phyloP scores from a whole-genome alignment of 2,329 filamentous ascomycete species.

The Phialophora chinensis region DNA sequence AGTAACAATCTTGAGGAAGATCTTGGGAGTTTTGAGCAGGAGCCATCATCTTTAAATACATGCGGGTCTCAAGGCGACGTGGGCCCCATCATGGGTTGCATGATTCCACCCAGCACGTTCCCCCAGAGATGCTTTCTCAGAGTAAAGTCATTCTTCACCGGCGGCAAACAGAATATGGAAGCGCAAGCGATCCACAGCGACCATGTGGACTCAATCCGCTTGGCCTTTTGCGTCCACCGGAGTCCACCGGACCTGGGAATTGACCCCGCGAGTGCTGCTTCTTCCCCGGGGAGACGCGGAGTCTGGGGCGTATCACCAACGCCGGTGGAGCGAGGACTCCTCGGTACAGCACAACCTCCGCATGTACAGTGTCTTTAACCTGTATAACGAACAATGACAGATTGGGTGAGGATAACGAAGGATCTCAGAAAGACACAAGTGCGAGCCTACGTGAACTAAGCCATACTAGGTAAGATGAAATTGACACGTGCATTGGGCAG shows the following conservation, averaged over 20 bases:
- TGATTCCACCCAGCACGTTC: not conserved
- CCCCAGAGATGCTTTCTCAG: not conserved
- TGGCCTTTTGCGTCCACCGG: not conserved
- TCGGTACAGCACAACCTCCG: not conserved
- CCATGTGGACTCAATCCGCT: not conserved
- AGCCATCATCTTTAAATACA: not conserved
- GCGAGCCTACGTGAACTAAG: not conserved
- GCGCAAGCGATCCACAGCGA: not conserved
- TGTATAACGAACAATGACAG: not conserved
- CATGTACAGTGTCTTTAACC: not conserved
- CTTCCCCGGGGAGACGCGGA: not conserved
- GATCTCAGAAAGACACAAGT: not conserved
- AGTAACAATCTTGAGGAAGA: not conserved
- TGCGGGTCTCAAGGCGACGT: not conserved
- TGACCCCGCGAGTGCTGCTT: not conserved
- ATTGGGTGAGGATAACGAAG: not conserved
- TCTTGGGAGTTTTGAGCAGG: not conserved
- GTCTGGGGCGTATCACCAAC: not conserved
- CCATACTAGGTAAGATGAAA: not conserved
- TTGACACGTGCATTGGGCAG: not conserved
- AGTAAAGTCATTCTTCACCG: not conserved
- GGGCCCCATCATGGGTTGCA: not conserved
- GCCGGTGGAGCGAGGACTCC: not conserved
- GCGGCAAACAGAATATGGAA: not conserved
- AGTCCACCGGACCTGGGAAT: not conserved